Evolutionary conservation across 139 green algal species (phyloP).

Genomic region (Haematococcus sp.): DNA sequence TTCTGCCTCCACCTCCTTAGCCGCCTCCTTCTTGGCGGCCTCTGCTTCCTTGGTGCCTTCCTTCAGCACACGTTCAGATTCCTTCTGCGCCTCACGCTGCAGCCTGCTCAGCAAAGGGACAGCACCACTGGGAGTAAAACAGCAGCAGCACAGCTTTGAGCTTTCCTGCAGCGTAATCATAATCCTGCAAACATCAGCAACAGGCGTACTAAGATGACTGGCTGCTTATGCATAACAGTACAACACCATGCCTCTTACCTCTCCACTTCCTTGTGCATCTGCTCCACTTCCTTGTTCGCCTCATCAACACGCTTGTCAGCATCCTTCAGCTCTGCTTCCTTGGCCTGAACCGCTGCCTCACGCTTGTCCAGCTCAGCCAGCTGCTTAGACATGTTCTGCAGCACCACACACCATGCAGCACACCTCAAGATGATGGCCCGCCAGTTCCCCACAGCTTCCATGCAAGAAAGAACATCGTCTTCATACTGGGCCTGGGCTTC

Average conservation of each 20-base stretch:
- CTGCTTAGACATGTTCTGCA: neutral
- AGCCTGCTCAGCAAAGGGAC: neutral
- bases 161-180: too few species aligned
- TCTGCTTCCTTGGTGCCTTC: constrained; percentile 6
- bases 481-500: too few species aligned
- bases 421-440: too few species aligned
- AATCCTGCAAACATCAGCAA: too few species aligned
- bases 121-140: too few species aligned
- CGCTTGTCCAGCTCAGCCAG: constrained; percentile 4
- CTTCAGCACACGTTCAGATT: constrained; percentile 1
- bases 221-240: neutral
- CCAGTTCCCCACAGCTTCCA: too few species aligned
- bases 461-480: too few species aligned
- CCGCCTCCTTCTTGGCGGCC: constrained; percentile 2
- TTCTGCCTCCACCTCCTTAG: neutral
- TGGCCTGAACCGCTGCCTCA: neutral
- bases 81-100: constrained; percentile 8
- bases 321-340: neutral
- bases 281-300: neutral
- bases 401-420: too few species aligned
- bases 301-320: neutral
- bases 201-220: too few species aligned
- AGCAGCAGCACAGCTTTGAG: too few species aligned
- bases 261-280: neutral
- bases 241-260: neutral